A percentile compares a stretch with the other conserved stretches of the same genome.
Conservation (phyloP, 345 rosid genomes). For the Hypericum perforatum region DNA sequence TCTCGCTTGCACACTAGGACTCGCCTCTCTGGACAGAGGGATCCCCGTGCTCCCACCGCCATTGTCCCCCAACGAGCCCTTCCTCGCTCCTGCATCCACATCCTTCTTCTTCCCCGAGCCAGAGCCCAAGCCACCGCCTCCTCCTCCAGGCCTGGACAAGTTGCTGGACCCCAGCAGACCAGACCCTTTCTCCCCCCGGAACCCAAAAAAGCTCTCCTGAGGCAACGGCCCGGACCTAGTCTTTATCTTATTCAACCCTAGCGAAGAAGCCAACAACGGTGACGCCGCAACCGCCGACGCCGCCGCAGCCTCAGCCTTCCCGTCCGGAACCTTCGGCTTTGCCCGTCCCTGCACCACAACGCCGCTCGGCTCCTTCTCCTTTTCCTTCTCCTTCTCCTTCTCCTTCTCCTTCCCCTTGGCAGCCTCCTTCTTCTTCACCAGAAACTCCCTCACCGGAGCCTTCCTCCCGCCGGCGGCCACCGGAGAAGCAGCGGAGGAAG, state of each 20-base stretch:
- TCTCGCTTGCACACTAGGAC: slow-evolving; percentile 46
- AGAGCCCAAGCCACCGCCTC: slow-evolving; percentile 28
- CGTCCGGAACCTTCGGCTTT: slow-evolving; percentile 12
- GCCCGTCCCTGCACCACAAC: slow-evolving; percentile 27
- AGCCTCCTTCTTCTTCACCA: slow-evolving; percentile 41
- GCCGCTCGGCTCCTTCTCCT: slow-evolving; percentile 19
- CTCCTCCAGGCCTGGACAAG: slow-evolving; percentile 50
- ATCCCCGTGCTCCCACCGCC: slow-evolving; percentile 32
- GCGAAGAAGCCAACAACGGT: slow-evolving; percentile 84
- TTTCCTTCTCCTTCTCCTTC: slow-evolving; percentile 54
- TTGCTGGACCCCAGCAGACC: slow-evolving; percentile 57
- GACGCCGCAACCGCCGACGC: slow-evolving; percentile 50
- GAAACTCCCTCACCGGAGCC: slow-evolving; percentile 47
- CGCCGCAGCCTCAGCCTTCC: slow-evolving; percentile 35
- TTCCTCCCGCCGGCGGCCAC: slow-evolving; percentile 30
- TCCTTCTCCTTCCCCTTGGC: slow-evolving; percentile 26
- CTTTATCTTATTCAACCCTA: slow-evolving; percentile 86
- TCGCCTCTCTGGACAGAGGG: slow-evolving; percentile 45
- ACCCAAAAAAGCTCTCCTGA: slow-evolving; percentile 66
- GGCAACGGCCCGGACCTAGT: slow-evolving; percentile 97
- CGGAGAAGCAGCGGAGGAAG: slow-evolving; percentile 9
- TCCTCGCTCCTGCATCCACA: slow-evolving; percentile 24
- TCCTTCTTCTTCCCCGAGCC: slow-evolving; percentile 50
- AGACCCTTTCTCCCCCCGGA: slow-evolving; percentile 47
- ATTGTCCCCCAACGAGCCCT: slow-evolving; percentile 33